phyloP scores from a whole-genome alignment of 768 basidiomycete species.

The Dioszegia crocea region DNA sequence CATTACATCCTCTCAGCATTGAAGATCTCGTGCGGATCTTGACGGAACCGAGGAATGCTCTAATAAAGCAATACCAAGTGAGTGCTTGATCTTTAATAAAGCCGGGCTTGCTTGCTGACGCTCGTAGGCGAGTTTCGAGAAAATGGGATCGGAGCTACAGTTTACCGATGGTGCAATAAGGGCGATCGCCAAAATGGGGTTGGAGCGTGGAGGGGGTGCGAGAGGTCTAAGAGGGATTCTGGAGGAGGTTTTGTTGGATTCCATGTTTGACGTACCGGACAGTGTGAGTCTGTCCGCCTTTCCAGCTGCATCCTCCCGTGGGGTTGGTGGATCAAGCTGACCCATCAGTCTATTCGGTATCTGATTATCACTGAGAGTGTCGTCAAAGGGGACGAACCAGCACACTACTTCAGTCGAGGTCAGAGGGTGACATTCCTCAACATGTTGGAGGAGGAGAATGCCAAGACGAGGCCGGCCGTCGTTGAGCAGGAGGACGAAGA shows the following conservation, averaged over 20 bases:
- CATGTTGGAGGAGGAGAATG: conserved; percentile 41
- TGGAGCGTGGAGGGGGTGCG: conserved; percentile 80
- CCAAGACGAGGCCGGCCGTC: neutral
- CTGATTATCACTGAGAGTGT: conserved; percentile 74
- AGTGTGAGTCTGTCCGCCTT: conserved; percentile 25
- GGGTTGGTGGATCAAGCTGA: no score
- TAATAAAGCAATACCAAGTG: conserved; percentile 72
- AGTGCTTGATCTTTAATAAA: neutral
- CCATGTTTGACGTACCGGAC: conserved; percentile 66
- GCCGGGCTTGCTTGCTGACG: no score
- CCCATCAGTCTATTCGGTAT: conserved; percentile 64
- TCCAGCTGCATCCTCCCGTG: no score
- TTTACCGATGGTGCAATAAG: conserved; percentile 78
- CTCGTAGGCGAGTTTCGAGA: conserved; percentile 73
- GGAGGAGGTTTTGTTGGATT: conserved; percentile 76
- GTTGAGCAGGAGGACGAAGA: conserved; percentile 11
- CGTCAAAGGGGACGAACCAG: conserved; percentile 61
- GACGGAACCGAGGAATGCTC: conserved; percentile 84
- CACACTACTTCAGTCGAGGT: conserved; percentile 66
- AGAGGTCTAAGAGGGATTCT: conserved; percentile 84
- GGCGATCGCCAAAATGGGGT: conserved; percentile 74
- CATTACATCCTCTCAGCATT: conserved; percentile 71
- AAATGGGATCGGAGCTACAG: conserved; percentile 76
- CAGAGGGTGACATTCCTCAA: conserved; percentile 36
- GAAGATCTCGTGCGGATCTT: conserved; percentile 82